Evolutionary conservation across 306 rosid genomes (phyloP), one percentile per base, ranked within the genome.

Genomic region (Lupinus albus): DNA sequence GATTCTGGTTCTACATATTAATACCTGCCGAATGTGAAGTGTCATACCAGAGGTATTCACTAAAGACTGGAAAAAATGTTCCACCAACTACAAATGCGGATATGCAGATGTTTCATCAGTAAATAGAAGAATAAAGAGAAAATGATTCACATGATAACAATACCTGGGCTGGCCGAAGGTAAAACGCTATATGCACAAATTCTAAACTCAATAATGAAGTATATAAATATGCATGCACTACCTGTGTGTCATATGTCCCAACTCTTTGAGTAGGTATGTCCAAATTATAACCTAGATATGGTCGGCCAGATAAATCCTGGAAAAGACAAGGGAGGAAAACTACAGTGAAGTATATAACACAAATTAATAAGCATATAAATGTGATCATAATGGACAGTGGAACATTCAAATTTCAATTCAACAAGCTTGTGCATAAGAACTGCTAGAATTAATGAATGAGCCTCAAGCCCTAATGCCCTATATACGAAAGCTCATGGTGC

Each of bases 31-130:
- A 36, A 93, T 90, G 77, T 93, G 99, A 67, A 93, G 97, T 20
- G 99, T 93, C 99, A 93, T 83, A 15, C 97, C 98, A 67, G 98
- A 93, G 14, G 89, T 92, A 83, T 92, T 92, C 82, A 89, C 96
- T 75, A 89, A 44, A 15, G 98, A 92, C 84, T 92, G 96, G 87
- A 92, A 87, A 76, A 92, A 89, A 76, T 92, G 98, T 78, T 92
- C 95, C 89, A 92, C 98, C 86, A 92, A 75, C 98, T 92, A 69
- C 46, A 77, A 48, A 77, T 7, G 13, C 51, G 72, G 54, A 45
- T 64, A 56, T 70, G 17, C 48, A 50, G 48, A 35, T 16, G 51
- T 11, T 53, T 50, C 25, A 8, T 74, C 41, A 58, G 8, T 15
- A 46, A 46, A 49, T 16, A 14, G 61, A 68, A 32, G 16, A 55